Conservation (phyloP, 83 land plant genomes). For the Diphasiastrum complanatum region DNA sequence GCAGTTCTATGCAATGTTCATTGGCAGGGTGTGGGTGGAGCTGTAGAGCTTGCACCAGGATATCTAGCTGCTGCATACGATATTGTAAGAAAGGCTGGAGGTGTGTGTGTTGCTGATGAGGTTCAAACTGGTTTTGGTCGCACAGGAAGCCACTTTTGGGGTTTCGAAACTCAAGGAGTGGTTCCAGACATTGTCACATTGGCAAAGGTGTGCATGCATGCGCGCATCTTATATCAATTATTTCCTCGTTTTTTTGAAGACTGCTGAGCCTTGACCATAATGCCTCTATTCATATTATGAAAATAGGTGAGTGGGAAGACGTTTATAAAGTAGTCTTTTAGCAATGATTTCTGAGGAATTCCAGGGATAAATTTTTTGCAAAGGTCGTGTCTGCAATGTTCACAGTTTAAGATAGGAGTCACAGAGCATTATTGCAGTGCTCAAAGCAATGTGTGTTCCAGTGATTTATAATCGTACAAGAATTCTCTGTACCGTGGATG, state of each 20-base stretch:
- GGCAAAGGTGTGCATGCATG: slow-evolving; percentile 60
- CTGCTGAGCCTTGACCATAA: not conserved
- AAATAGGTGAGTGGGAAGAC: too few species aligned
- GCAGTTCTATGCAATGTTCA: not conserved
- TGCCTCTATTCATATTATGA: slow-evolving; percentile 1
- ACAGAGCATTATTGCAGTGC: too few species aligned
- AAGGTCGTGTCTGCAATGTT: too few species aligned
- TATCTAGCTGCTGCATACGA: slow-evolving; percentile 69
- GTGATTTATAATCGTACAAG: too few species aligned
- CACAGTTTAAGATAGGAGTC: too few species aligned
- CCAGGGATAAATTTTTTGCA: too few species aligned
- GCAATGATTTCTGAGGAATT: too few species aligned
- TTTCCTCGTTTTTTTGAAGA: not conserved
- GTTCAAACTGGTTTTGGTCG: slow-evolving; percentile 81
- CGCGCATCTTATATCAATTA: not conserved
- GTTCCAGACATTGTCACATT: slow-evolving; percentile 87
- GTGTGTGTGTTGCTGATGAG: slow-evolving; percentile 81
- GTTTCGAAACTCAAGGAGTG: slow-evolving; percentile 76
- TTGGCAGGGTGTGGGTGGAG: slow-evolving; percentile 78
- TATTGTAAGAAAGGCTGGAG: slow-evolving; percentile 64
- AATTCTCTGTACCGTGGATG: too few species aligned
- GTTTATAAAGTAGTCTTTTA: too few species aligned
- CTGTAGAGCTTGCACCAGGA: slow-evolving; percentile 79
- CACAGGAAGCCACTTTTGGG: slow-evolving; percentile 83
- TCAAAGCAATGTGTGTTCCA: too few species aligned